phyloP scores from a whole-genome alignment of 371 early-diverging fungal genomes.

The Mortierella sp. region DNA sequence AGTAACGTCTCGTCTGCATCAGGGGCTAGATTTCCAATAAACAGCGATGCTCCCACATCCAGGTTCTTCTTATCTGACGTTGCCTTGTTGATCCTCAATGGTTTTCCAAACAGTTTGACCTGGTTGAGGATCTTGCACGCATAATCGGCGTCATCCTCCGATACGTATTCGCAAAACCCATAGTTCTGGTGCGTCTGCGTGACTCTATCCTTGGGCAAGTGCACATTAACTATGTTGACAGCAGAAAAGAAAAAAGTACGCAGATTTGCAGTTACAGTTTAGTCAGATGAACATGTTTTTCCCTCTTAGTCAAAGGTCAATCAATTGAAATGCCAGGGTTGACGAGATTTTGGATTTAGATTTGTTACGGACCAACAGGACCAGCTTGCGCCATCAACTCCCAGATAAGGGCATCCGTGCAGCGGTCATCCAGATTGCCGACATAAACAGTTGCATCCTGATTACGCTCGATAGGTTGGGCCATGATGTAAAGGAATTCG shows the following conservation, averaged over 20 bases:
- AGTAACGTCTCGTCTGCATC: slow-evolving; percentile 94
- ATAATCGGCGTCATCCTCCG: slow-evolving; percentile 97
- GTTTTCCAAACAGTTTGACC: slow-evolving; percentile 94
- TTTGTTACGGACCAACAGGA: slow-evolving; percentile 80
- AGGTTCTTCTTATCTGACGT: slow-evolving; percentile 90
- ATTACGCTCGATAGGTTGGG: slow-evolving; percentile 74
- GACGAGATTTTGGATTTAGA: neutral
- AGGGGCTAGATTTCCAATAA: slow-evolving; percentile 96
- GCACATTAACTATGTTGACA: slow-evolving; percentile 80
- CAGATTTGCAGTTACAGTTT: neutral
- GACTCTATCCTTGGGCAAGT: slow-evolving; percentile 97
- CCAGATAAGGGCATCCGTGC: slow-evolving; percentile 94
- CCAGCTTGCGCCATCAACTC: slow-evolving; percentile 99
- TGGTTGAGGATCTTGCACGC: slow-evolving; percentile 97
- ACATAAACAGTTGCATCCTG: slow-evolving; percentile 98
- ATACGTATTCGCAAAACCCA: slow-evolving; percentile 95
- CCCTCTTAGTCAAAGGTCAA: too few relatives aligned
- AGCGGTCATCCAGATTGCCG: slow-evolving; percentile 97
- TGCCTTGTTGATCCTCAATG: slow-evolving; percentile 96
- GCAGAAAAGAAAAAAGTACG: slow-evolving; percentile 1
- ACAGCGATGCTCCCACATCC: slow-evolving; percentile 97
- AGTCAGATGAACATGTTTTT: neutral
- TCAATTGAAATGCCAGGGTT: too few relatives aligned
- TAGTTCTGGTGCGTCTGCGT: slow-evolving; percentile 95
- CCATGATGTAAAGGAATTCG: slow-evolving; percentile 14